A percentile compares a stretch with the other conserved stretches of the same genome.
Conservation (phyloP, 129 eudicot genomes). For the Ambrosia trifida region DNA sequence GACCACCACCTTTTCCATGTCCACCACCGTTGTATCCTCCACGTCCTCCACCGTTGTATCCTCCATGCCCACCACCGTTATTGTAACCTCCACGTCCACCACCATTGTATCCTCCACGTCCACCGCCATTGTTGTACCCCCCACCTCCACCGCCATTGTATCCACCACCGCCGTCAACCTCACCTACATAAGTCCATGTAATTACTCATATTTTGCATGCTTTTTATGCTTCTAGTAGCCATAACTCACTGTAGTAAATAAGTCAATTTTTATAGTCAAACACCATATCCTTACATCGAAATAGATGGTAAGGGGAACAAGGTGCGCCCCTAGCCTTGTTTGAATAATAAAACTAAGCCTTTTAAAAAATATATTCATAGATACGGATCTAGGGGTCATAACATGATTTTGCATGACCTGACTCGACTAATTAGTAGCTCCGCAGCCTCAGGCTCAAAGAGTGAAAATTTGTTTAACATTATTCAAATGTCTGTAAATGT, state of each 20-base stretch:
- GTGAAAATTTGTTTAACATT: too few relatives aligned
- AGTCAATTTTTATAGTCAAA: not conserved
- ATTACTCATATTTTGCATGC: not conserved
- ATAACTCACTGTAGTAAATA: not conserved
- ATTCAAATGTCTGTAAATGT: too few relatives aligned
- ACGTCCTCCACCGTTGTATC: not conserved
- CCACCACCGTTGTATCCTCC: conserved; percentile 18
- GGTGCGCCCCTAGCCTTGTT: too few relatives aligned
- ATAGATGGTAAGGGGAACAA: too few relatives aligned
- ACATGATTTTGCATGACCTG: too few relatives aligned
- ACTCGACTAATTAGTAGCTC: too few relatives aligned
- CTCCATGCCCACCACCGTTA: not conserved
- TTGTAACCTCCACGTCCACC: not conserved
- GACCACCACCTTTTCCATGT: not conserved
- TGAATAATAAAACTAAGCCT: too few relatives aligned
- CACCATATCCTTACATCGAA: too few relatives aligned
- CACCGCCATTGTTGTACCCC: not conserved
- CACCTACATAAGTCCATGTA: conserved; percentile 16
- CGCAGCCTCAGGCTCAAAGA: too few relatives aligned
- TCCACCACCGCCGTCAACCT: conserved; percentile 22
- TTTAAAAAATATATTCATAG: too few relatives aligned
- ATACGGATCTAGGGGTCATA: too few relatives aligned
- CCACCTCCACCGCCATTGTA: conserved; percentile 9
- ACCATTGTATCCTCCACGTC: not conserved
- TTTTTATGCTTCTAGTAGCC: not conserved